phyloP scores from a whole-genome alignment of 495 filamentous ascomycete genomes.

The Aspergillus hancockii region DNA sequence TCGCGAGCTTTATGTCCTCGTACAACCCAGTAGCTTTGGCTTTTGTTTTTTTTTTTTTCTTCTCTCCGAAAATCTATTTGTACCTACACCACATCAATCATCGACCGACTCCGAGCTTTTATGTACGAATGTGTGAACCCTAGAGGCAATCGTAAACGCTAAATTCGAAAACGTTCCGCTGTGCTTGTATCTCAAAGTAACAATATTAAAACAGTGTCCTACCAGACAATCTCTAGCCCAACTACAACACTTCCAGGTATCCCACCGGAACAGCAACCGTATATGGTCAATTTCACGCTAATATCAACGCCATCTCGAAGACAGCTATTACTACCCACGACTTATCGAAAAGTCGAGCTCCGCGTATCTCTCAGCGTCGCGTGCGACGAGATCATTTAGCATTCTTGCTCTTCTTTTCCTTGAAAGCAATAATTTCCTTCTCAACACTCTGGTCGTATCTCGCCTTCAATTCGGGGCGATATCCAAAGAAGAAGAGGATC shows the following conservation, averaged over 20 bases:
- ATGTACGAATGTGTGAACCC: background rate
- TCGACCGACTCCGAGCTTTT: background rate
- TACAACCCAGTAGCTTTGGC: background rate
- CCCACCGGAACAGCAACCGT: background rate
- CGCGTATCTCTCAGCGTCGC: background rate
- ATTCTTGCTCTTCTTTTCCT: slow-evolving; percentile 31
- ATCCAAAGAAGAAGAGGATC: slow-evolving; percentile 86
- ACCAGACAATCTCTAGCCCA: background rate
- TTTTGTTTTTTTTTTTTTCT: background rate
- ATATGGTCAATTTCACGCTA: background rate
- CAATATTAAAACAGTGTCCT: background rate
- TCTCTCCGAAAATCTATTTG: background rate
- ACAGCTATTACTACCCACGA: background rate
- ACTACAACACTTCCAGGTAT: background rate
- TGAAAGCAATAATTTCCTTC: slow-evolving; percentile 55
- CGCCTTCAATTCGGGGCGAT: slow-evolving; percentile 80
- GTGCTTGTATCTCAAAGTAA: slow-evolving; percentile 10
- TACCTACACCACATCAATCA: background rate
- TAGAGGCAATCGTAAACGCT: slow-evolving; percentile 1
- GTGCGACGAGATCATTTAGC: slow-evolving; percentile 13
- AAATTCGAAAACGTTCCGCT: background rate
- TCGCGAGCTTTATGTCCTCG: background rate
- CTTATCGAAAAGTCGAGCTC: background rate
- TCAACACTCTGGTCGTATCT: slow-evolving; percentile 75
- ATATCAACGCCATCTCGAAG: background rate